A percentile compares a stretch with the other conserved stretches of the same genome.
Conservation (phyloP, 208 protist species). For the Acanthamoeba culbertsoni region DNA sequence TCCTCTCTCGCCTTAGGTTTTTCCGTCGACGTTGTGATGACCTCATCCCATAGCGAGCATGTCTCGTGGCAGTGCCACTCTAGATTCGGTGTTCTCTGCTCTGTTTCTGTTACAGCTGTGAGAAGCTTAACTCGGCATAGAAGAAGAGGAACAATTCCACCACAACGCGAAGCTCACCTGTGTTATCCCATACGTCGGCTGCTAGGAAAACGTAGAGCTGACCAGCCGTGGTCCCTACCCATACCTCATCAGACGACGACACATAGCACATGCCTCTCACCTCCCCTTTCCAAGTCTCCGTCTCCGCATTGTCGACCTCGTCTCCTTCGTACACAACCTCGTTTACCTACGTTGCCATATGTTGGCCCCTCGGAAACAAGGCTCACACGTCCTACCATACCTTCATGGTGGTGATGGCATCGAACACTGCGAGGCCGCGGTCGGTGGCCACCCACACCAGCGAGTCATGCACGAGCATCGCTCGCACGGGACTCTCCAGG, state of each 20-base stretch:
- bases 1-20: background rate
- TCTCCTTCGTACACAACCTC: background rate
- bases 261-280: background rate
- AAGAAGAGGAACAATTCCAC: background rate
- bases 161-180: background rate
- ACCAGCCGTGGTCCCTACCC: slow-evolving; percentile 9
- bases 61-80: background rate
- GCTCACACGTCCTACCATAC: background rate
- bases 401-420: background rate
- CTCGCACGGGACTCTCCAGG: slow-evolving; percentile 13
- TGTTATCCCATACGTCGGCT: background rate
- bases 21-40: background rate
- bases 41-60: background rate
- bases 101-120: background rate
- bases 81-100: background rate
- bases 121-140: background rate
- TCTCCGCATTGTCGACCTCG: background rate
- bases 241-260: background rate
- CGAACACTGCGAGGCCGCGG: background rate
- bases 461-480: background rate
- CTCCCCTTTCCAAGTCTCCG: background rate
- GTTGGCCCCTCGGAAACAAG: background rate
- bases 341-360: background rate
- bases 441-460: slow-evolving; percentile 38
- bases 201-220: background rate